A percentile compares a stretch with the other conserved stretches of the same genome.
phyloP scores from a whole-genome alignment of 1,284 basidiomycete species.

The Trichosporon faecale region DNA sequence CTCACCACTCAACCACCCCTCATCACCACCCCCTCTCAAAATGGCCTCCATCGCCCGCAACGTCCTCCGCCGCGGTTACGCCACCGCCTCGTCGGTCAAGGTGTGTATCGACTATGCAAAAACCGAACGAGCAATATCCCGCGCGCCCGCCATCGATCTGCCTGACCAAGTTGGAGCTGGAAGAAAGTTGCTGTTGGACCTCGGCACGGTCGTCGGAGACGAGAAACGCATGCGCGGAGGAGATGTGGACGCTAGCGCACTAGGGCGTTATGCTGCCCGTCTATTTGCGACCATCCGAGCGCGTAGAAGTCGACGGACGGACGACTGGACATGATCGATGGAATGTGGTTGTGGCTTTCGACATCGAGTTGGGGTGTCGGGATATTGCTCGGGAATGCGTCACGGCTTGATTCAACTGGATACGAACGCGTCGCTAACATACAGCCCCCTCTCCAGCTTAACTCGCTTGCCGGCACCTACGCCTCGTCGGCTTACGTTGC shows the following conservation, averaged over 20 bases:
- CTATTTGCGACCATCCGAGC: background rate
- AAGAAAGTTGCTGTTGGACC: background rate
- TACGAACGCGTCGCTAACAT: constrained; percentile 1
- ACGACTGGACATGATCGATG: no score
- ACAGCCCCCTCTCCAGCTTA: constrained; percentile 54
- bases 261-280: background rate
- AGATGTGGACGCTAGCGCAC: background rate
- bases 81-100: constrained; percentile 49
- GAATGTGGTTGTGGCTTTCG: background rate
- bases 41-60: constrained; percentile 49
- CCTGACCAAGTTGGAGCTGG: background rate
- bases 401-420: background rate
- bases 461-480: constrained; percentile 67
- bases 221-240: background rate
- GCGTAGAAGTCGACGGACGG: background rate
- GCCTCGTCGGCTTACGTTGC: constrained; percentile 91
- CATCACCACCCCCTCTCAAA: constrained; percentile 28
- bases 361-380: background rate
- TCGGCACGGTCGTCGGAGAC: background rate
- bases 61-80: constrained; percentile 49
- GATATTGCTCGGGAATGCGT: background rate
- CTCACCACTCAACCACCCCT: constrained; percentile 21
- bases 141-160: constrained; percentile 8
- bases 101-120: constrained; percentile 30
- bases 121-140: background rate